Evolutionary conservation across 345 rosid genomes (phyloP).

Genomic region (Aquilaria yunnanensis): DNA sequence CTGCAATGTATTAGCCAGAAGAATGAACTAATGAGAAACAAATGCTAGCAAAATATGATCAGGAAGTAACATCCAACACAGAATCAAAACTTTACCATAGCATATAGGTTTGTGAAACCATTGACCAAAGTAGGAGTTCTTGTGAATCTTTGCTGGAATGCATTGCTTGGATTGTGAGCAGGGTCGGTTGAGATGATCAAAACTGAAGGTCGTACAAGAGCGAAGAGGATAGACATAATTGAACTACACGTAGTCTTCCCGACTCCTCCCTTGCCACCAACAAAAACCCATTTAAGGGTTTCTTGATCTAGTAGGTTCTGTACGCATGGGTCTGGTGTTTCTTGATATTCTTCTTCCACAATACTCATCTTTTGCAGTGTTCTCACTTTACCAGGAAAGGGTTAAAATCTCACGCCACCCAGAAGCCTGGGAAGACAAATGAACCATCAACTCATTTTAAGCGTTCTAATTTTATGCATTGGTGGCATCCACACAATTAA

Average conservation of each 20-base stretch:
- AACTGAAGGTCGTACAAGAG: slow-evolving; percentile 82
- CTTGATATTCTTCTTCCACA: slow-evolving; percentile 9
- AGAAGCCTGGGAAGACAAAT: no score
- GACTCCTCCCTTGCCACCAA: slow-evolving; percentile 98
- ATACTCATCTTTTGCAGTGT: no score
- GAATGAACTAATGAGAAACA: no score
- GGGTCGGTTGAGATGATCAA: slow-evolving; percentile 99
- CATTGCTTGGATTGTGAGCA: slow-evolving; percentile 99
- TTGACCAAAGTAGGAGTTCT: slow-evolving; percentile 80
- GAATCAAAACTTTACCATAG: slow-evolving; percentile 51
- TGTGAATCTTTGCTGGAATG: slow-evolving; percentile 94
- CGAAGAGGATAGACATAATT: slow-evolving; percentile 68
- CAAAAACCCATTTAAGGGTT: slow-evolving; percentile 92
- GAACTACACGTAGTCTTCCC: slow-evolving; percentile 99
- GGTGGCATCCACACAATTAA: no score
- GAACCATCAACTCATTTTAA: no score
- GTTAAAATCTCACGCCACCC: no score
- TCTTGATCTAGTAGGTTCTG: slow-evolving; percentile 85
- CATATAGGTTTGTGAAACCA: slow-evolving; percentile 90
- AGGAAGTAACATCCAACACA: no score
- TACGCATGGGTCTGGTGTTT: slow-evolving; percentile 60
- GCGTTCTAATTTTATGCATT: no score
- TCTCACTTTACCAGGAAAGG: no score
- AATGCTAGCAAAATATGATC: no score
- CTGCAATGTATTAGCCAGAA: slow-evolving; percentile 20